These are phyloP conservation scores for Senna siamea DNA, from an alignment of 306 rosid species.

Conservation along the genomic window DNA sequence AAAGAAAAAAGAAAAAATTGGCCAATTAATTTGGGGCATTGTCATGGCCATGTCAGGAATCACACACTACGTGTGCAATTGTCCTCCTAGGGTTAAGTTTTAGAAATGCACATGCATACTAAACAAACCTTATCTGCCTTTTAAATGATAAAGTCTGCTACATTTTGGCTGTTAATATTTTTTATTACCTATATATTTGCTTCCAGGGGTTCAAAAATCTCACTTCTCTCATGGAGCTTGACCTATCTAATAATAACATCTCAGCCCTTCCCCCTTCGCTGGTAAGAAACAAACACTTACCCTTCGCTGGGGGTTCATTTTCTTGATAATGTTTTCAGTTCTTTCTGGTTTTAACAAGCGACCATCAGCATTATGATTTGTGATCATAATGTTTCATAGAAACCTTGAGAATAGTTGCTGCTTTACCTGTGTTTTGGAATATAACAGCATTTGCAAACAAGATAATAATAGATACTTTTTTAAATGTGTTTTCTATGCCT, in stretches of 20 bases:
- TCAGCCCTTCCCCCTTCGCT: slow-evolving; percentile 80
- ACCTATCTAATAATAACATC: slow-evolving; percentile 82
- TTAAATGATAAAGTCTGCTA: slow-evolving; percentile 3
- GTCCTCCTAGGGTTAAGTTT: slow-evolving; percentile 23
- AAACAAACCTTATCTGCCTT: slow-evolving; percentile 28
- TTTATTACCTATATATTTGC: slow-evolving; percentile 33
- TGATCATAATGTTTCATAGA: neutral
- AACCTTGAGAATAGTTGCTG: slow-evolving; percentile 27
- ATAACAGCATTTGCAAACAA: neutral
- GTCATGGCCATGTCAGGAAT: slow-evolving; percentile 11
- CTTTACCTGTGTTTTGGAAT: slow-evolving; percentile 19
- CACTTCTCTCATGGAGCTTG: slow-evolving; percentile 76
- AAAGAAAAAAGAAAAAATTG: neutral
- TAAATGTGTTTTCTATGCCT: neutral
- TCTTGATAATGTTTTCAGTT: slow-evolving; percentile 12
- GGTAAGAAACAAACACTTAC: slow-evolving; percentile 59
- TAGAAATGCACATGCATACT: slow-evolving; percentile 8
- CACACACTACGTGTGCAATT: slow-evolving; percentile 17
- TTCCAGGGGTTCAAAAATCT: slow-evolving; percentile 73
- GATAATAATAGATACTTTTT: neutral
- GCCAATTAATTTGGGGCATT: slow-evolving; percentile 1
- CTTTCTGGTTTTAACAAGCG: neutral
- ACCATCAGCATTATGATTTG: neutral
- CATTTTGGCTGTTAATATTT: slow-evolving; percentile 7
- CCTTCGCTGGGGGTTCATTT: slow-evolving; percentile 27